Evolutionary conservation across 129 eudicot species (phyloP).

Genomic region (Lactuca sativa): DNA sequence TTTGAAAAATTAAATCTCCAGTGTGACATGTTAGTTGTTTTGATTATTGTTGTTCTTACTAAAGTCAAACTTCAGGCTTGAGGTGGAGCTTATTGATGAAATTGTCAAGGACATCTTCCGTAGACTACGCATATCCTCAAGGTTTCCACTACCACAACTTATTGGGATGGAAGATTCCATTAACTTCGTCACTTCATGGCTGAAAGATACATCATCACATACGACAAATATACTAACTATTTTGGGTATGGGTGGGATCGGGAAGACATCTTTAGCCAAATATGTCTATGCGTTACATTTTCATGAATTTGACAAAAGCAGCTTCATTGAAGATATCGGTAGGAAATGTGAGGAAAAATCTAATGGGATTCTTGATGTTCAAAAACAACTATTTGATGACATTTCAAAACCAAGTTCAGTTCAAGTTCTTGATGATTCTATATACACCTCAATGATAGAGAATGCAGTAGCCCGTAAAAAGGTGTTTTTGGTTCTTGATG

Average conservation of each 20-base stretch:
- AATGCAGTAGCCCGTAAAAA: constrained; percentile 1
- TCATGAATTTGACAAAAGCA: constrained; percentile 6
- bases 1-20: background rate
- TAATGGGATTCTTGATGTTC: background rate
- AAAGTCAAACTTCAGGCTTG: background rate
- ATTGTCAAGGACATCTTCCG: constrained; percentile 8
- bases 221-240: background rate
- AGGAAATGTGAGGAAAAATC: no score
- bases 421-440: background rate
- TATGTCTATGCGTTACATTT: background rate
- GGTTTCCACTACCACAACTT: background rate
- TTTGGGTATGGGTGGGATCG: no score
- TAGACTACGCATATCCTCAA: constrained; percentile 1
- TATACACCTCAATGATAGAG: constrained; percentile 18
- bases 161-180: constrained; percentile 5
- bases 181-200: constrained; percentile 11
- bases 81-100: constrained; percentile 12
- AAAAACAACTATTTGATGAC: constrained; percentile 24
- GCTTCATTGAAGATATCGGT: background rate
- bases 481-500: constrained; percentile 34
- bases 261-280: constrained; percentile 10
- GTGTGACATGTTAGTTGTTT: no score
- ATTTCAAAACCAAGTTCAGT: constrained; percentile 14
- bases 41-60: no score
- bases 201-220: constrained; percentile 15